These are phyloP conservation scores for Paragyromitra xinjiangensis DNA, from an alignment of 495 filamentous ascomycete genomes.

Conservation along the genomic window DNA sequence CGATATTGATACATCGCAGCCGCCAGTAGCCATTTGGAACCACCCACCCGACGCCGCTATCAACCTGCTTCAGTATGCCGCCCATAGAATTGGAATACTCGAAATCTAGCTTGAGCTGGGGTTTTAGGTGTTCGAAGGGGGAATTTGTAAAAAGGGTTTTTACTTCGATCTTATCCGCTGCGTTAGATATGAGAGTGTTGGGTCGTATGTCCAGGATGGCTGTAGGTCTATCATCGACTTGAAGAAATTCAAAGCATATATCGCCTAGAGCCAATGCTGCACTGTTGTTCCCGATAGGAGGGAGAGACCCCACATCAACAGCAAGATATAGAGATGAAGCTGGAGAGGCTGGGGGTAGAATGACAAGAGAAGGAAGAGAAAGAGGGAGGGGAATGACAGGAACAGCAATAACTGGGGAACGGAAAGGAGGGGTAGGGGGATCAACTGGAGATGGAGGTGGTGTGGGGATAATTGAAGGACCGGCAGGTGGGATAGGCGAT, in stretches of 20 bases:
- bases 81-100: constrained; percentile 16
- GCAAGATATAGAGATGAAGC: neutral
- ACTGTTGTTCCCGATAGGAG: neutral
- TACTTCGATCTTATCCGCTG: constrained; percentile 3
- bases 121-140: constrained; percentile 36
- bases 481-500: neutral
- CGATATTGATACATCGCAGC: constrained; percentile 26
- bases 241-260: constrained; percentile 37
- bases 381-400: neutral
- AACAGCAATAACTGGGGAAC: neutral
- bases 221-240: constrained; percentile 36
- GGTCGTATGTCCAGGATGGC: constrained; percentile 27
- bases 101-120: constrained; percentile 37
- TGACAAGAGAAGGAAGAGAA: neutral
- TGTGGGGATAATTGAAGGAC: neutral
- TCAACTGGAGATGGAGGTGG: constrained; percentile 2
- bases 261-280: constrained; percentile 7
- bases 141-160: constrained; percentile 31
- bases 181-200: neutral
- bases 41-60: constrained; percentile 13
- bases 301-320: neutral
- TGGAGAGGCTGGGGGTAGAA: neutral
- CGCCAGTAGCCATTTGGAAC: constrained; percentile 26
- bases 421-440: neutral
- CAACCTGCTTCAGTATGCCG: constrained; percentile 19